Percentiles rank a stretch among this genome's conserved stretches.
phyloP scores from a whole-genome alignment of 371 early-diverging fungal species.

The Rhizopus stolonifer region DNA sequence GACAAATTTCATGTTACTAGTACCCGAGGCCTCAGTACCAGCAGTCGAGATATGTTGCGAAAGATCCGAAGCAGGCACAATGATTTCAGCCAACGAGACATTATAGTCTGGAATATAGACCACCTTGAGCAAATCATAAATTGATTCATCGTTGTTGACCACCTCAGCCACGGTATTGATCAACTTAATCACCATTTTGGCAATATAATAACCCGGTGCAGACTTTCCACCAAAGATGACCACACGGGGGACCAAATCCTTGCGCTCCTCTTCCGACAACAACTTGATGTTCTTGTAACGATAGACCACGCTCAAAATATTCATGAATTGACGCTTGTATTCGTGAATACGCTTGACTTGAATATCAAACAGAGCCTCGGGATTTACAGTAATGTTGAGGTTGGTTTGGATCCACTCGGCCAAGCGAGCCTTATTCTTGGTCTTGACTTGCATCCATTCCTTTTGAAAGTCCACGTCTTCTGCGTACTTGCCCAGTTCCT shows the following conservation, averaged over 20 bases:
- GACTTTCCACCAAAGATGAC: slow-evolving; percentile 83
- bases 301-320: slow-evolving; percentile 88
- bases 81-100: slow-evolving; percentile 87
- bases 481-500: slow-evolving; percentile 57
- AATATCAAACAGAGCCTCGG: slow-evolving; percentile 90
- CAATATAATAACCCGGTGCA: slow-evolving; percentile 94
- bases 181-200: slow-evolving; percentile 93
- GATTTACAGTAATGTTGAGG: slow-evolving; percentile 66
- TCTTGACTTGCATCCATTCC: slow-evolving; percentile 86
- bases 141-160: slow-evolving; percentile 79
- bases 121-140: slow-evolving; percentile 80
- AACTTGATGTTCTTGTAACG: slow-evolving; percentile 80
- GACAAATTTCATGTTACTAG: slow-evolving; percentile 97
- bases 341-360: slow-evolving; percentile 97
- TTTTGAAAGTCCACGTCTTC: slow-evolving; percentile 70
- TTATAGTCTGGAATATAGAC: slow-evolving; percentile 95
- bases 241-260: slow-evolving; percentile 72
- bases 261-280: slow-evolving; percentile 63
- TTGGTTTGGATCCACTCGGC: slow-evolving; percentile 74
- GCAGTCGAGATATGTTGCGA: slow-evolving; percentile 93
- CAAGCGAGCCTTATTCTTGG: slow-evolving; percentile 81
- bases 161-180: slow-evolving; percentile 88
- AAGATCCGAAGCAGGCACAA: slow-evolving; percentile 91
- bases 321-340: slow-evolving; percentile 97
- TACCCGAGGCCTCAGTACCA: slow-evolving; percentile 95